Percentiles rank a stretch among this genome's conserved stretches.
phyloP scores from a whole-genome alignment of 1,139 yeast genomes.

The Zygosaccharomyces sapae region DNA sequence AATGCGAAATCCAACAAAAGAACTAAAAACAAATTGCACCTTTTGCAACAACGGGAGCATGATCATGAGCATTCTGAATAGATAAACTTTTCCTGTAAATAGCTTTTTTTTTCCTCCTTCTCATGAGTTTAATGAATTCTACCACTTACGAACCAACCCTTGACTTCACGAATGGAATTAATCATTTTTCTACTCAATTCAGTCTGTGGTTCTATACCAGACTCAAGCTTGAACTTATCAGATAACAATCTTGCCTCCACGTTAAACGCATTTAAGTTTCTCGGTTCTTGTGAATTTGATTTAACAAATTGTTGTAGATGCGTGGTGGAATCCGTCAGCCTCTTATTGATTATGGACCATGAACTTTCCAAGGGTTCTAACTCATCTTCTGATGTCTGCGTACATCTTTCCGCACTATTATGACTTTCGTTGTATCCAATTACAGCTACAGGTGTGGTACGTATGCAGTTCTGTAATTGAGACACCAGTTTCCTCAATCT shows the following conservation, averaged over 20 bases:
- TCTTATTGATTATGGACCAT: conserved; percentile 36
- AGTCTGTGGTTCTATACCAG: conserved; percentile 8
- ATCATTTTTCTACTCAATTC: conserved; percentile 13
- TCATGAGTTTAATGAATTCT: conserved; percentile 16
- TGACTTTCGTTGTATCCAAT: conserved; percentile 40
- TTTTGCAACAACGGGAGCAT: conserved; percentile 5
- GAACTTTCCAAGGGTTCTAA: conserved; percentile 36
- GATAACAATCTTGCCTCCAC: conserved; percentile 23
- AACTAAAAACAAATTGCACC: conserved; percentile 11
- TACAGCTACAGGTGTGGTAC: conserved; percentile 37
- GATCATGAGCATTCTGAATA: background rate
- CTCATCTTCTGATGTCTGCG: conserved; percentile 34
- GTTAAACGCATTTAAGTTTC: conserved; percentile 18
- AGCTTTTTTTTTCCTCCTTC: background rate
- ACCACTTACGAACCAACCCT: conserved; percentile 36
- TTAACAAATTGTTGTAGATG: conserved; percentile 17
- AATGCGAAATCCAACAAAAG: conserved; percentile 2
- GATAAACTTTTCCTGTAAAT: background rate
- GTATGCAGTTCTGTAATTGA: conserved; percentile 20
- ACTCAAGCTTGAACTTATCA: conserved; percentile 19
- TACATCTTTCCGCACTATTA: conserved; percentile 36
- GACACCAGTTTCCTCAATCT: conserved; percentile 27
- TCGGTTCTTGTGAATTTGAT: conserved; percentile 9
- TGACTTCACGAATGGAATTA: conserved; percentile 26
- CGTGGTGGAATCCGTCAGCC: conserved; percentile 16